Percentiles rank a stretch among this genome's conserved stretches.
Evolutionary conservation across 2,329 filamentous ascomycete species (phyloP).

Genomic region (Alternaria sp.): DNA sequence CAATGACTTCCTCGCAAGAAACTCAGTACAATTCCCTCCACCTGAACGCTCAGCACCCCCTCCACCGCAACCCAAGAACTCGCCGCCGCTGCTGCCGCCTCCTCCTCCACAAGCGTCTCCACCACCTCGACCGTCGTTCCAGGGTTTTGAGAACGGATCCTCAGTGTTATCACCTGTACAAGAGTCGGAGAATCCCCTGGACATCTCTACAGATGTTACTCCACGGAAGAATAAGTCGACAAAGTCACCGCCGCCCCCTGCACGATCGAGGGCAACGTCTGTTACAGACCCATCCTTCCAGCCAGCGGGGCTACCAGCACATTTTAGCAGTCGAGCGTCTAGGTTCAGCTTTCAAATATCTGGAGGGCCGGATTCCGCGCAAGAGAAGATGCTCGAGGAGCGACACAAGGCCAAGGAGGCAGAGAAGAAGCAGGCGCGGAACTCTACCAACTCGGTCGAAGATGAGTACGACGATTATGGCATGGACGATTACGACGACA

Average conservation of each 20-base stretch:
- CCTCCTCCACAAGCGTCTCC: slow-evolving; percentile 16
- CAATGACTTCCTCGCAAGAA: slow-evolving; percentile 57
- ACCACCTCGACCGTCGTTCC: slow-evolving; percentile 29
- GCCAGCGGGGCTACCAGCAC: slow-evolving; percentile 52
- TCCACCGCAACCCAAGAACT: slow-evolving; percentile 27
- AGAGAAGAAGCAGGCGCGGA: slow-evolving; percentile 58
- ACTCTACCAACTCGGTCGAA: slow-evolving; percentile 47
- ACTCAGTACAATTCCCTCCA: slow-evolving; percentile 46
- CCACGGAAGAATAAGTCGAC: slow-evolving; percentile 45
- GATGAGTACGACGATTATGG: slow-evolving; percentile 52
- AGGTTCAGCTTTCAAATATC: slow-evolving; percentile 85
- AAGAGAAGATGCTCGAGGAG: slow-evolving; percentile 76
- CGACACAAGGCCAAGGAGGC: slow-evolving; percentile 72
- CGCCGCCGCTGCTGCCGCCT: slow-evolving; percentile 14
- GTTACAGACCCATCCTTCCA: slow-evolving; percentile 48
- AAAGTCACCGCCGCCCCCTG: slow-evolving; percentile 46
- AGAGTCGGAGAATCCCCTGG: slow-evolving; percentile 39
- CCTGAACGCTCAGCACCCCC: slow-evolving; percentile 28
- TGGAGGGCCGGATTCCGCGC: slow-evolving; percentile 70
- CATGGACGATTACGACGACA: slow-evolving; percentile 57
- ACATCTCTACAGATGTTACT: slow-evolving; percentile 34
- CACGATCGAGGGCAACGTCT: slow-evolving; percentile 49
- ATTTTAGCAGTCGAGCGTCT: slow-evolving; percentile 72
- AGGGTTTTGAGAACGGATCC: slow-evolving; percentile 29
- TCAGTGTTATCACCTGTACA: slow-evolving; percentile 46